Conservation (phyloP, 2,329 filamentous ascomycete genomes). For the Fusarium secorum region DNA sequence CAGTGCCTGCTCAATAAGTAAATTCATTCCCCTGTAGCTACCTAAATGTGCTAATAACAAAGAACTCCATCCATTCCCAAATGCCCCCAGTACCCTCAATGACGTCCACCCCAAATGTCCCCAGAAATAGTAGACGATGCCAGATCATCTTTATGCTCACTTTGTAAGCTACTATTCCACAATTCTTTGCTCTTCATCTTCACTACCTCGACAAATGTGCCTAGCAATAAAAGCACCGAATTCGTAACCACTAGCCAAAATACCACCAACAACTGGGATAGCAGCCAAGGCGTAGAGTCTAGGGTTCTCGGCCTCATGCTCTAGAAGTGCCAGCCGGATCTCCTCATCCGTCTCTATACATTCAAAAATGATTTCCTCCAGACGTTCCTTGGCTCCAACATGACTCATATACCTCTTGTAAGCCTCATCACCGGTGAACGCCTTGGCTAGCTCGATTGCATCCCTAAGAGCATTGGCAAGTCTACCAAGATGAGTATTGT, state of each 20-base stretch:
- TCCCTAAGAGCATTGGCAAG: neutral
- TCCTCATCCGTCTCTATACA: neutral
- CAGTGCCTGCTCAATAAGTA: too few relatives aligned
- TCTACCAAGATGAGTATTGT: neutral
- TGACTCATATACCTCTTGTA: too few relatives aligned
- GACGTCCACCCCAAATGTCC: too few relatives aligned
- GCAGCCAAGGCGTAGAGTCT: neutral
- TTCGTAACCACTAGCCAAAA: neutral
- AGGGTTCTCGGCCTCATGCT: too few relatives aligned
- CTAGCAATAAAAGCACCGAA: neutral
- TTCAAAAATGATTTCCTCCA: neutral
- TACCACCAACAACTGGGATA: neutral
- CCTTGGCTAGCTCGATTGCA: neutral
- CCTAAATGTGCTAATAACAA: neutral
- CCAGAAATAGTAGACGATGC: accelerated
- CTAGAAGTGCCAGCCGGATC: neutral
- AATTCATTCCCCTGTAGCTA: too few relatives aligned
- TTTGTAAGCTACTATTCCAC: too few relatives aligned
- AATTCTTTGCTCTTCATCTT: too few relatives aligned
- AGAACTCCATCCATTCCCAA: too few relatives aligned
- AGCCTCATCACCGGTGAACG: neutral
- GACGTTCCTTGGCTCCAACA: too few relatives aligned
- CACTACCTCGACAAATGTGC: neutral
- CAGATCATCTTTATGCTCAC: accelerated
- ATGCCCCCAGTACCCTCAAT: neutral